Evolutionary conservation across 2,329 filamentous ascomycete genomes (phyloP).

Genomic region (Ceratocystis cubensis): DNA sequence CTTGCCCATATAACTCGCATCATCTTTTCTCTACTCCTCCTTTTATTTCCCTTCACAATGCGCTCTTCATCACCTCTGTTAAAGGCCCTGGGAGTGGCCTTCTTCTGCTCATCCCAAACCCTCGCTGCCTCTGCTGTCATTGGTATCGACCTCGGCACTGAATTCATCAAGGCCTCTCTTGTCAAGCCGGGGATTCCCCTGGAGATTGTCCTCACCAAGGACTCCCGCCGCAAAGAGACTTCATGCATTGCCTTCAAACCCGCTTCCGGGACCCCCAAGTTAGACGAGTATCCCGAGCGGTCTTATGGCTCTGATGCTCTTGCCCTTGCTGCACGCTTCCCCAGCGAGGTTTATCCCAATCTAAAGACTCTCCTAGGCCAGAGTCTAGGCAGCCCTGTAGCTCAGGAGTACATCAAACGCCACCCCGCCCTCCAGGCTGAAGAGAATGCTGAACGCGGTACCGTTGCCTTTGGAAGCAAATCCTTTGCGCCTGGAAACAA

Average conservation of each 20-base stretch:
- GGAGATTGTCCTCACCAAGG: conserved; percentile 94
- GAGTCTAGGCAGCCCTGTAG: conserved; percentile 44
- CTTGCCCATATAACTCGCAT: not conserved
- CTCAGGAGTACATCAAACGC: conserved; percentile 57
- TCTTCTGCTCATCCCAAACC: conserved; percentile 37
- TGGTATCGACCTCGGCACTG: conserved; percentile 86
- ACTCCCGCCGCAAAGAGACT: conserved; percentile 89
- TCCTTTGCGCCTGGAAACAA: conserved; percentile 50
- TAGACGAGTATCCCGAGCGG: conserved; percentile 67
- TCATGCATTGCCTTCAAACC: conserved; percentile 92
- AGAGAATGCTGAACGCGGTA: conserved; percentile 44
- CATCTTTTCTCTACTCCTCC: conserved; percentile 26
- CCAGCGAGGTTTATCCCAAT: conserved; percentile 88
- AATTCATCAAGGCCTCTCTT: conserved; percentile 90
- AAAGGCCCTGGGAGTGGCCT: conserved; percentile 25
- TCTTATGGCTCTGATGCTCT: conserved; percentile 86
- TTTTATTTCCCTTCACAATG: conserved; percentile 28
- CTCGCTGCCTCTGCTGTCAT: conserved; percentile 60
- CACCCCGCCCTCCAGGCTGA: conserved; percentile 60
- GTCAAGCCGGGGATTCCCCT: conserved; percentile 95
- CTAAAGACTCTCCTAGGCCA: conserved; percentile 83
- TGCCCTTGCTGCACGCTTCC: conserved; percentile 74
- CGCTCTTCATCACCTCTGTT: conserved; percentile 14
- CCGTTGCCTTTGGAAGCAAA: conserved; percentile 70
- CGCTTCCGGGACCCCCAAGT: conserved; percentile 50